phyloP scores from a whole-genome alignment of 2,329 filamentous ascomycete species.

The Arthrinium phaeospermum region DNA sequence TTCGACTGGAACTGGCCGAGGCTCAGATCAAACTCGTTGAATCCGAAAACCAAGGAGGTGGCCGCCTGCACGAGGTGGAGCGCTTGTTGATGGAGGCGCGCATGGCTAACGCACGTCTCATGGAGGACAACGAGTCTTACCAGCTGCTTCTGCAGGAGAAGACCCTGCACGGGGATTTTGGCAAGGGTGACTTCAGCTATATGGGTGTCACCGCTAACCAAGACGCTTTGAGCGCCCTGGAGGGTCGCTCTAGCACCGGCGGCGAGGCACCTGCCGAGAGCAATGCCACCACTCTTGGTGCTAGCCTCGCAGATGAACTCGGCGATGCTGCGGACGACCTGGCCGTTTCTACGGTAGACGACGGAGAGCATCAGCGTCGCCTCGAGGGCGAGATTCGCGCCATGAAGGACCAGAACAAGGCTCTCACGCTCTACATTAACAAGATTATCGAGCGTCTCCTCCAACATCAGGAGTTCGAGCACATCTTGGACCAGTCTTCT shows the following conservation, averaged over 20 bases:
- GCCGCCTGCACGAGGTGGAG: constrained; percentile 87
- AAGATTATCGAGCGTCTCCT: constrained; percentile 96
- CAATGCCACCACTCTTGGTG: constrained; percentile 38
- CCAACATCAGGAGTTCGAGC: constrained; percentile 93
- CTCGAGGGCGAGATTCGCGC: constrained; percentile 80
- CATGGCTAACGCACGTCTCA: constrained; percentile 92
- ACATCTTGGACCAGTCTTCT: constrained; percentile 83
- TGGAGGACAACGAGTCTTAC: constrained; percentile 99
- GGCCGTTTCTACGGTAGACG: constrained; percentile 63
- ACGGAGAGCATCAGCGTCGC: constrained; percentile 66
- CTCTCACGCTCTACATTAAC: constrained; percentile 96
- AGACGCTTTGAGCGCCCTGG: constrained; percentile 68
- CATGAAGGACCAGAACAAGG: constrained; percentile 94
- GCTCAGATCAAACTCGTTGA: constrained; percentile 95
- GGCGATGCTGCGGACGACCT: constrained; percentile 67
- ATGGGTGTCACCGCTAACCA: constrained; percentile 64
- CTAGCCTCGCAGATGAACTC: constrained; percentile 87
- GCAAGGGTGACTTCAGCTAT: constrained; percentile 80
- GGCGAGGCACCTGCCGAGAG: constrained; percentile 36
- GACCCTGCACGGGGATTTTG: constrained; percentile 93
- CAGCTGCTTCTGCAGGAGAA: constrained; percentile 93
- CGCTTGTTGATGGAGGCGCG: constrained; percentile 87
- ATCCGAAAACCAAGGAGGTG: constrained; percentile 90
- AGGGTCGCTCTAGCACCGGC: constrained; percentile 52
- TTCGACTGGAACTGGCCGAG: constrained; percentile 91